phyloP scores from a whole-genome alignment of 2,329 filamentous ascomycete genomes.

The Neofusicoccum ribis region DNA sequence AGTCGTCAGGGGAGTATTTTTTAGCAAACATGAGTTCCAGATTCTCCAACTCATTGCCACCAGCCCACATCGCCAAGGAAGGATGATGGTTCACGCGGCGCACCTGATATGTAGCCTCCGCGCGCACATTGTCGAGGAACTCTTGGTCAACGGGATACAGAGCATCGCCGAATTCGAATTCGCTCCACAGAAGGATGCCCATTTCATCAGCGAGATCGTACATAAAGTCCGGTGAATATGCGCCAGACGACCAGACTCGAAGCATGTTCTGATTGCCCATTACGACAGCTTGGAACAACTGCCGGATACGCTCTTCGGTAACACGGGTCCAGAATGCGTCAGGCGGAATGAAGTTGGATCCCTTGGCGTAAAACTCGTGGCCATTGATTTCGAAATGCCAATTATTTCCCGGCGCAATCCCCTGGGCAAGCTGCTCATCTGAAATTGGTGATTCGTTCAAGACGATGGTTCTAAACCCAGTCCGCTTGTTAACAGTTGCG shows the following conservation, averaged over 20 bases:
- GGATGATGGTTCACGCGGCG: conserved; percentile 62
- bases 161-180: conserved; percentile 63
- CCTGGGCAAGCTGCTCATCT: conserved; percentile 52
- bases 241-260: conserved; percentile 61
- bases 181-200: conserved; percentile 63
- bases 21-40: conserved; percentile 49
- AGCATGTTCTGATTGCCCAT: conserved; percentile 66
- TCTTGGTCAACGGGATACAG: conserved; percentile 57
- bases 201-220: conserved; percentile 63
- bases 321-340: conserved; percentile 65
- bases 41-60: conserved; percentile 61
- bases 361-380: conserved; percentile 64
- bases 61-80: conserved; percentile 42
- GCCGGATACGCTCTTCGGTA: conserved; percentile 51
- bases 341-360: conserved; percentile 63
- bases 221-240: conserved; percentile 62
- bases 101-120: conserved; percentile 61
- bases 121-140: conserved; percentile 57
- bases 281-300: conserved; percentile 56
- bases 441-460: conserved; percentile 58
- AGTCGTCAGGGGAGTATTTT: conserved; percentile 43
- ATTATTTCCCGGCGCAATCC: conserved; percentile 58
- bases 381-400: conserved; percentile 69
- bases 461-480: conserved; percentile 64
- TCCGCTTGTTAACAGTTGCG: conserved; percentile 52